Base-by-base conservation (phyloP, 2,329 filamentous ascomycete genomes). In the Emericellopsis cladophorae region DNA sequence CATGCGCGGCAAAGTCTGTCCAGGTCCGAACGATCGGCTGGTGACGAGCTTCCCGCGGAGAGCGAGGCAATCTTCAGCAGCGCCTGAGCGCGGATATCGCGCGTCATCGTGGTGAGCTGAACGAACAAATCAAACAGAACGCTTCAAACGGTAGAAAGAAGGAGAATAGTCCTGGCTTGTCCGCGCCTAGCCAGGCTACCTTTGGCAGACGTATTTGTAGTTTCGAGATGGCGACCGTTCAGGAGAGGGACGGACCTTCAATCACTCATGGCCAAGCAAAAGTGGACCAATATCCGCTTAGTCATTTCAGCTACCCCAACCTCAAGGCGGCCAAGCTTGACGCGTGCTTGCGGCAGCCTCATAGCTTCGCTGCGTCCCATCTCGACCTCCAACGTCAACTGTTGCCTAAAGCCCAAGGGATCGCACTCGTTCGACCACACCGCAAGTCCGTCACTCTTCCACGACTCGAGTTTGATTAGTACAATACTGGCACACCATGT, bases 61-160 rank as follows among this genome's bases (percentile, higher is more conserved):
- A 82, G 65, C 36, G 69, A 67, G 34, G 78, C 78, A 48, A 82
- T 79, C 62, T 77, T 80, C 59, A 80, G 66, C 42, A 82, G 65
- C 48, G 78, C 78, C 54, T 68, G 68, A 47, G 72, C 73, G 54
- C 78, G 75, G 46, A 81, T 70, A 51, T 75, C 66, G 54, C 69
- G 67, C 47, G 67, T 61, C 61, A 74, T 74, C 44, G 41, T 58
- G 10, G 31, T 36, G 29, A 7, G 37, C 15, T 14, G 22, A 26
- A 16, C 18, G 18, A 16, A 4, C 18, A n/a, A 35, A 10, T 5
- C 3, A 4, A 35, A 21, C 8, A 35, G 33, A 29, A 29, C 26
- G 12, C 26, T 21, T 21, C 18, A 21, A 21, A 21, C 18, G 18
- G 18, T 21, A 5, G 15, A 6, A 32, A 32, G 11, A 9, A 35